phyloP scores from a whole-genome alignment of 2,329 filamentous ascomycete species.

The Coccinonectria pachysandricola region DNA sequence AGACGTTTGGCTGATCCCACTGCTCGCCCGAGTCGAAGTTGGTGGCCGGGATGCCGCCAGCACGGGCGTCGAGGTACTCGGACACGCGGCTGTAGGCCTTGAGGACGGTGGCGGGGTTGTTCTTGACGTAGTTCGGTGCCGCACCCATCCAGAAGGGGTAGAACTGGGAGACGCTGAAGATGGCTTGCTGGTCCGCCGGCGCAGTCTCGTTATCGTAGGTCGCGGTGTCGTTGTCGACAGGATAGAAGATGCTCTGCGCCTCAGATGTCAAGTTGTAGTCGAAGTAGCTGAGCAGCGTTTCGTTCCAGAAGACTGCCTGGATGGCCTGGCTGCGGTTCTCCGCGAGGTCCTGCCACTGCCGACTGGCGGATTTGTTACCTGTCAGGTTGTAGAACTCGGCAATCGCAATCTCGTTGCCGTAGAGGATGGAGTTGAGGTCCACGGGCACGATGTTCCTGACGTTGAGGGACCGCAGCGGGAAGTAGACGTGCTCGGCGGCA shows the following conservation, averaged over 20 bases:
- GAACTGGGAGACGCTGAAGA: slow-evolving; percentile 50
- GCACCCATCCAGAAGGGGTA: slow-evolving; percentile 63
- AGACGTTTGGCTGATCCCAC: slow-evolving; percentile 62
- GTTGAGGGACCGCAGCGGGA: slow-evolving; percentile 55
- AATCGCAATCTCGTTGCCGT: slow-evolving; percentile 53
- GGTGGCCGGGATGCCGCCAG: slow-evolving; percentile 51
- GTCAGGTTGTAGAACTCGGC: slow-evolving; percentile 40
- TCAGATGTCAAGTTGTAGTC: slow-evolving; percentile 56
- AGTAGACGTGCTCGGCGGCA: slow-evolving; percentile 49
- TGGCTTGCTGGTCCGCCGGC: slow-evolving; percentile 44
- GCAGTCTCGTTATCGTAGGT: slow-evolving; percentile 27
- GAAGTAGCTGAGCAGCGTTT: slow-evolving; percentile 52
- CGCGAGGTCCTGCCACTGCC: slow-evolving; percentile 40
- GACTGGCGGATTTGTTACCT: slow-evolving; percentile 40
- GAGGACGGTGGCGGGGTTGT: slow-evolving; percentile 48
- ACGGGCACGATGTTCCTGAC: slow-evolving; percentile 48
- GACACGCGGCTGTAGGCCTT: slow-evolving; percentile 43
- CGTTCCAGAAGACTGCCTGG: slow-evolving; percentile 54
- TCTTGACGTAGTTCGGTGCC: slow-evolving; percentile 44
- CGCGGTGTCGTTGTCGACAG: slow-evolving; percentile 32
- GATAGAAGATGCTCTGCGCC: slow-evolving; percentile 44
- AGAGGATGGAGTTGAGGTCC: slow-evolving; percentile 59
- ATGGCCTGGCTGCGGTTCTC: slow-evolving; percentile 48
- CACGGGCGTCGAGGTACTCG: slow-evolving; percentile 38
- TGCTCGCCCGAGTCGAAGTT: slow-evolving; percentile 53